These are phyloP conservation scores for Fraxinus baroniana DNA, from an alignment of 305 asterid species.

Conservation along the genomic window DNA sequence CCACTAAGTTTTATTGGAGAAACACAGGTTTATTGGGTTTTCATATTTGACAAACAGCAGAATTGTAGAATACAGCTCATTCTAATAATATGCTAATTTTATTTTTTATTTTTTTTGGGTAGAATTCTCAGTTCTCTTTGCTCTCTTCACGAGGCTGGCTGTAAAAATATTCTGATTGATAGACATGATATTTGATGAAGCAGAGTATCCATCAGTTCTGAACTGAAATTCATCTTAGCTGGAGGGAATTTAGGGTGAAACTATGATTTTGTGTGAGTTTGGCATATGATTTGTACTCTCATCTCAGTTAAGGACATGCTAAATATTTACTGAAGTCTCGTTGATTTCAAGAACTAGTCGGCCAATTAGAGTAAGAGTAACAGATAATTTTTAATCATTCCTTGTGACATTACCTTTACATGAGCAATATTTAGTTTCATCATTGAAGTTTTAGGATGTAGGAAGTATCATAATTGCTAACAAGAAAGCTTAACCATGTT, in stretches of 20 bases:
- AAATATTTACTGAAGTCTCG: not conserved
- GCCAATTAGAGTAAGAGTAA: not conserved
- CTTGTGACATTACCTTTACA: not conserved
- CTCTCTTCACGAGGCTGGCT: not conserved
- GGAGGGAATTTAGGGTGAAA: not conserved
- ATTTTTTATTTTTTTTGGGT: not conserved
- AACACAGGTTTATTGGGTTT: not conserved
- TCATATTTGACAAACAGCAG: not conserved
- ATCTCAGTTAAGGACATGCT: not conserved
- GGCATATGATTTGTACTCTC: not conserved
- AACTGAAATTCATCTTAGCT: not conserved
- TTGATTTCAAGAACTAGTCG: not conserved
- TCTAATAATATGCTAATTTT: not conserved
- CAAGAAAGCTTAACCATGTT: not conserved
- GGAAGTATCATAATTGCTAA: not conserved
- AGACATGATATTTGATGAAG: not conserved
- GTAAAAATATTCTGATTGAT: not conserved
- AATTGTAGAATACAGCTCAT: not conserved
- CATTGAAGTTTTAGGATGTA: not conserved
- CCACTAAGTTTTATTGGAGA: not conserved
- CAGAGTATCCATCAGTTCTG: not conserved
- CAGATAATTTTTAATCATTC: not conserved
- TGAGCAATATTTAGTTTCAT: not conserved
- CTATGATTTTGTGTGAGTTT: not conserved
- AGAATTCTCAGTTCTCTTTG: not conserved